phyloP scores from a whole-genome alignment of 176 grass and related monocot species.

The Saccharum officinarum region DNA sequence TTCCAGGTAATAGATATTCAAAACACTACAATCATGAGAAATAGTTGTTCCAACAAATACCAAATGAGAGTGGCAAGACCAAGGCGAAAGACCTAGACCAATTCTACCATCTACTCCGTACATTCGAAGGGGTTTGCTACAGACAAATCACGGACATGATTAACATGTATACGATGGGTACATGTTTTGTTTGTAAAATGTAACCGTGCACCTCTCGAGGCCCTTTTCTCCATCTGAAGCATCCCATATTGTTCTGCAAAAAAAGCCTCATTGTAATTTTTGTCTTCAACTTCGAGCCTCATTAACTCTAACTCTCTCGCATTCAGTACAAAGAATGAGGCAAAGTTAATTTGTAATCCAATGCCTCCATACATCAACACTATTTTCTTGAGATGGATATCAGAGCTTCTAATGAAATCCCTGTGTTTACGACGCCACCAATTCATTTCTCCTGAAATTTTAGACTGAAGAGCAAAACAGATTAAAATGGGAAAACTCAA shows the following conservation, averaged over 20 bases:
- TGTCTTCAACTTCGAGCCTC: background rate
- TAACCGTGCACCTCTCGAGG: background rate
- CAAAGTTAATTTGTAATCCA: background rate
- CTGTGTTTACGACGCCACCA: background rate
- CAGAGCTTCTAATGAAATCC: background rate
- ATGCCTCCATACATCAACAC: background rate
- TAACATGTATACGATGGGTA: background rate
- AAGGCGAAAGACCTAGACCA: background rate
- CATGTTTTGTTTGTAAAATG: background rate
- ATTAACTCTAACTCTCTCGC: background rate
- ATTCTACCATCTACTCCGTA: background rate
- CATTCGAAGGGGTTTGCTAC: background rate
- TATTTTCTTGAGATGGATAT: conserved; percentile 12
- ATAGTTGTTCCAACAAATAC: too few species aligned
- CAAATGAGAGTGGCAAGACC: too few species aligned
- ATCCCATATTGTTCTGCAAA: background rate
- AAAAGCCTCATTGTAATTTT: background rate
- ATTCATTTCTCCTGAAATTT: background rate
- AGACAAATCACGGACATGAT: background rate
- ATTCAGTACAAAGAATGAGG: conserved; percentile 5
- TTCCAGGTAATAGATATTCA: too few species aligned
- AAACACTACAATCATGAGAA: too few species aligned
- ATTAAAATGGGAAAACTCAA: background rate
- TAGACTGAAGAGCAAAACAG: background rate
- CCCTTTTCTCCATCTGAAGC: background rate